Conservation (phyloP, 2,329 filamentous ascomycete species). For the Paecilomyces sp. region DNA sequence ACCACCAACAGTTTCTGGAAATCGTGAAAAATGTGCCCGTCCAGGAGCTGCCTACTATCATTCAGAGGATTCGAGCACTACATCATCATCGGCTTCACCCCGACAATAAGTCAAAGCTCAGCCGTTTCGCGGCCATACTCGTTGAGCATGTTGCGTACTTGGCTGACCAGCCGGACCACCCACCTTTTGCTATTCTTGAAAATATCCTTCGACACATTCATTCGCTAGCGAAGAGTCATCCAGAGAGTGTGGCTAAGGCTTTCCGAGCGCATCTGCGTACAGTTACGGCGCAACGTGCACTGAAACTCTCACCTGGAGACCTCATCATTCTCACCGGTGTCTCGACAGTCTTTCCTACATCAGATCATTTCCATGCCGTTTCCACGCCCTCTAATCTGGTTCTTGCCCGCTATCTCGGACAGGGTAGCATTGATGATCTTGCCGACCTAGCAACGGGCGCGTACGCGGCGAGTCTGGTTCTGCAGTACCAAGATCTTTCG, state of each 20-base stretch:
- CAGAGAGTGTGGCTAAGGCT: conserved; percentile 66
- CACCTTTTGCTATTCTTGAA: conserved; percentile 65
- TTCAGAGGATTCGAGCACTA: conserved; percentile 86
- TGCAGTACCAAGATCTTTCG: conserved; percentile 76
- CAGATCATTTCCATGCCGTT: conserved; percentile 94
- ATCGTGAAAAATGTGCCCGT: conserved; percentile 56
- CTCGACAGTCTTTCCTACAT: conserved; percentile 81
- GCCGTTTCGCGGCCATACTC: conserved; percentile 43
- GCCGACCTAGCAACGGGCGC: conserved; percentile 65
- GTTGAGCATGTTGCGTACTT: conserved; percentile 54
- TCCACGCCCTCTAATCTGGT: conserved; percentile 82
- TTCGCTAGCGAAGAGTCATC: conserved; percentile 80
- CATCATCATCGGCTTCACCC: conserved; percentile 81
- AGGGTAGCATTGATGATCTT: conserved; percentile 61
- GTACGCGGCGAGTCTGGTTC: conserved; percentile 68
- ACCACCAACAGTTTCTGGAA: conserved; percentile 64
- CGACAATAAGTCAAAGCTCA: conserved; percentile 77
- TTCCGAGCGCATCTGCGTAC: conserved; percentile 66
- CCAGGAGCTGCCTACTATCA: conserved; percentile 64
- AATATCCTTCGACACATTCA: conserved; percentile 82
- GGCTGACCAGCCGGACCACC: conserved; percentile 40
- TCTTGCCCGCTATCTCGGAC: conserved; percentile 76
- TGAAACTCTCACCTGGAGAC: conserved; percentile 59
- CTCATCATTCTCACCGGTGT: conserved; percentile 77
- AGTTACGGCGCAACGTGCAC: conserved; percentile 44